Base-by-base conservation (phyloP, 495 filamentous ascomycete genomes). In the Barbatosphaeria neglecta region DNA sequence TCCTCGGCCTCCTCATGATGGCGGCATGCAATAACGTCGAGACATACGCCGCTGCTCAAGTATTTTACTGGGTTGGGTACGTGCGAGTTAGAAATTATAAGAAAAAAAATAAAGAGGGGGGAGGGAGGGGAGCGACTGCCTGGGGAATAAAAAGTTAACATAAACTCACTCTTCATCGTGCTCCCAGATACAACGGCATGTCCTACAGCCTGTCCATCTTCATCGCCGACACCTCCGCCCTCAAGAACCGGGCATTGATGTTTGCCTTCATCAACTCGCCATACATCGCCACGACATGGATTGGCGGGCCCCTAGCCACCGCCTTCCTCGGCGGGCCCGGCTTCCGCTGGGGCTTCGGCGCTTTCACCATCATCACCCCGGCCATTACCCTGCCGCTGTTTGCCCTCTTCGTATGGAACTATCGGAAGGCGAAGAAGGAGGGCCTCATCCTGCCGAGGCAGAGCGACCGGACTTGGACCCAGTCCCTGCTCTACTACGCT, bases 341-440 rank as follows among this genome's bases (percentile, higher is more conserved):
- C 40, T 86, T 73, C 70, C 69, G 78, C 28, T 86, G 81, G 83
- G 74, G 67, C 15, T 83, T 76, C 52, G 81, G 79, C 24, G 64
- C 69, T 18, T 83, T 82, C 53, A 62, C 74, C 23, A 78, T 83
- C 50, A 63, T 82, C 51, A 67, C 69, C 22, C 77, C 78, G 0
- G 50, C 73, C 44, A 65, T 80, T 46, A 77, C 73, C 48, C 37
- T 65, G n/a, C 78, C 80, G 13, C 57, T 83, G 7, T 59, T 66
- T 48, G 54, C 51, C 25, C 59, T 82, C 11, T 80, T 82, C 66
- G 69, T 73, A 52, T 56, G 60, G 50, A 81, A 84, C 58, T 64
- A 76, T 49, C 62, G 57, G 23, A 82, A 84, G 58, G 83, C 82
- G n/a, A 61, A 68, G 41, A 66, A 57, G 47, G 46, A 64, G 23